Conservation (phyloP, 768 basidiomycete genomes). For the Termitomyces sp. region DNA sequence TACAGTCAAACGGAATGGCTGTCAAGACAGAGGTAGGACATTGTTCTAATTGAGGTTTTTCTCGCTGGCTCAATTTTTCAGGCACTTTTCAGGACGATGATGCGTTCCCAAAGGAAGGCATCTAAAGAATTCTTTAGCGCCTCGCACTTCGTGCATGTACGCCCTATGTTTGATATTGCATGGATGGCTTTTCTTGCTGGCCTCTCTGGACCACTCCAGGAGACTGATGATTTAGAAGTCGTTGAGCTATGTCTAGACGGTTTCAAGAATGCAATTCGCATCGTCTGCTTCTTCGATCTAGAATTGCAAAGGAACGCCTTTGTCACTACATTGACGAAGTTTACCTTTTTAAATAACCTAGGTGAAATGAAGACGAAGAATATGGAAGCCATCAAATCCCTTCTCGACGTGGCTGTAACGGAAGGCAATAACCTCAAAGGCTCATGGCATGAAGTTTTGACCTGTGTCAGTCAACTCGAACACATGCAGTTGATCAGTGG, state of each 20-base stretch:
- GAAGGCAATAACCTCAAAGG: slow-evolving; percentile 96
- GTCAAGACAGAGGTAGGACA: slow-evolving; percentile 84
- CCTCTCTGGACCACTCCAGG: slow-evolving; percentile 89
- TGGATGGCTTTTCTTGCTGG: slow-evolving; percentile 99
- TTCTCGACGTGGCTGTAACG: slow-evolving; percentile 92
- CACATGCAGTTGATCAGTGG: slow-evolving; percentile 98
- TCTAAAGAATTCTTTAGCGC: slow-evolving; percentile 91
- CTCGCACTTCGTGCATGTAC: slow-evolving; percentile 92
- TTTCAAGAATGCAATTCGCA: slow-evolving; percentile 94
- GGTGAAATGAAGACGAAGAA: slow-evolving; percentile 99
- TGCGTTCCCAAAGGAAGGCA: slow-evolving; percentile 85
- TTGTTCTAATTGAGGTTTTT: neutral
- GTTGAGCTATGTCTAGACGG: slow-evolving; percentile 92
- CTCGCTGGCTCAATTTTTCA: slow-evolving; percentile 21
- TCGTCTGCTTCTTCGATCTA: slow-evolving; percentile 95
- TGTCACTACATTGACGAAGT: slow-evolving; percentile 92
- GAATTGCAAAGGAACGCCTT: slow-evolving; percentile 99
- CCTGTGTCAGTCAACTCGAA: slow-evolving; percentile 97
- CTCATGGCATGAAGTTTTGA: slow-evolving; percentile 94
- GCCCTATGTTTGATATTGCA: slow-evolving; percentile 98
- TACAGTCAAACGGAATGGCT: slow-evolving; percentile 95
- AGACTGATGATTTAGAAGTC: slow-evolving; percentile 89
- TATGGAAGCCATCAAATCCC: slow-evolving; percentile 96
- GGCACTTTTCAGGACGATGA: slow-evolving; percentile 91
- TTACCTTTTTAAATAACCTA: slow-evolving; percentile 95